Evolutionary conservation across 2,329 filamentous ascomycete genomes (phyloP), one percentile per base, ranked within the genome.

Genomic region (Macrophomina pseudophaseolina): DNA sequence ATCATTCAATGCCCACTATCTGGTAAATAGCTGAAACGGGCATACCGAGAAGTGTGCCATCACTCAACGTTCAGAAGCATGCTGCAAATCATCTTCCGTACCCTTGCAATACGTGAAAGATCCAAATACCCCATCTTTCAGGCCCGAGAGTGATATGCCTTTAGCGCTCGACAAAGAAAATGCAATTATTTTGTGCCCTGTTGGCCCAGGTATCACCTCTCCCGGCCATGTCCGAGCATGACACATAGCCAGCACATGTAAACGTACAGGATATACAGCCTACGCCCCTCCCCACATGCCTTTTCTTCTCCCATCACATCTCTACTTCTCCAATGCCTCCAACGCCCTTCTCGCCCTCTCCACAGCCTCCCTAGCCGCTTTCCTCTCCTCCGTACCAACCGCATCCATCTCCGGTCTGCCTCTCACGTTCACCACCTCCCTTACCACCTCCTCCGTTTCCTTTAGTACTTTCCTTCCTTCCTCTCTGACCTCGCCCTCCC

Each of bases 381-480:
- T 59, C 52, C 66, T 52, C 40, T 67, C 66, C 28, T 28, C 38
- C 0, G 14, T 49, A 35, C 56, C 48, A 48, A 42, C 33, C 14
- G 64, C 49, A 65, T 60, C 64, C 28, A 30, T 56, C 60, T 75
- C 71, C 58, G 85, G 76, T 16, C 77, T 78, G 18, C 76, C 75
- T 38, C 81, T 76, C 54, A 82, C 75, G 68, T 79, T 71, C 28
- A 64, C 14, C 71, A 72, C 72, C 83, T 83, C 68, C 33, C 81
- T 79, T 64, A 88, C 77, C 14, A 78, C 71, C 23, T 82, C 79
- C 71, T 89, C 87, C 0, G 85, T 85, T 30, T 81, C 78, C 66
- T 81, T 83, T 40, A 90, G 74, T 2, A 85, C 83, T n/a, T 79
- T 78, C 52, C 86, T 78, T 2, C 87, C 87, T 69, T 87, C 83